Percentiles rank a stretch among this genome's conserved stretches.
These are phyloP conservation scores for Malassezia obtusa DNA, from an alignment of 1,284 basidiomycete species.

Conservation along the genomic window DNA sequence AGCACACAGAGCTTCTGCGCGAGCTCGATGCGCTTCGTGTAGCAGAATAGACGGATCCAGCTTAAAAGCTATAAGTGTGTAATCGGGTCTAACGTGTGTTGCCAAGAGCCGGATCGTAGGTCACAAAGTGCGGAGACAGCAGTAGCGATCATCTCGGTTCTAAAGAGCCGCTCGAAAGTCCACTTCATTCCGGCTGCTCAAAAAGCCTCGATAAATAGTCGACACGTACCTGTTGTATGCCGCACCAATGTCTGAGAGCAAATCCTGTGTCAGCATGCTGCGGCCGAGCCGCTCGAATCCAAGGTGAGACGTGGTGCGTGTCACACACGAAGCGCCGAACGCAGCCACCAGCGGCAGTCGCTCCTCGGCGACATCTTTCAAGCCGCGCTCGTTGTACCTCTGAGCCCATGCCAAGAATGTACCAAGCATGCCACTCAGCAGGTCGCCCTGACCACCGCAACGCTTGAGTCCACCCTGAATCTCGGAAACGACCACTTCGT, in stretches of 20 bases:
- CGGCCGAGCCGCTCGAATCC: conserved; percentile 69
- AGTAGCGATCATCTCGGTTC: too few species aligned
- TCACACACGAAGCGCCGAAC: conserved; percentile 76
- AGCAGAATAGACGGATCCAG: too few species aligned
- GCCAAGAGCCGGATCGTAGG: too few species aligned
- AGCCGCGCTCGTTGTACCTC: conserved; percentile 73
- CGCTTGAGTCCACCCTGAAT: conserved; percentile 73
- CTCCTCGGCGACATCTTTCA: conserved; percentile 29
- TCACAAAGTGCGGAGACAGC: too few species aligned
- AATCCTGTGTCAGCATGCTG: conserved; percentile 78
- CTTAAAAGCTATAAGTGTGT: not conserved
- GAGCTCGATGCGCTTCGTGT: conserved; percentile 32
- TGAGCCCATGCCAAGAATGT: conserved; percentile 87
- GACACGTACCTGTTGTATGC: conserved; percentile 41
- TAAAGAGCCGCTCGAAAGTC: not conserved
- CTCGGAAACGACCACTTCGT: conserved; percentile 51
- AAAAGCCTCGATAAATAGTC: not conserved
- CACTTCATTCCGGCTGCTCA: too few species aligned
- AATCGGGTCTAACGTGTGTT: too few species aligned
- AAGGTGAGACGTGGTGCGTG: conserved; percentile 65
- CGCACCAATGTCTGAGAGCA: conserved; percentile 52
- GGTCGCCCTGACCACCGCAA: conserved; percentile 91
- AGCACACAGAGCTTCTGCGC: conserved; percentile 23
- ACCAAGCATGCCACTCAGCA: conserved; percentile 75
- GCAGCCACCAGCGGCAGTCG: conserved; percentile 70